phyloP scores from a whole-genome alignment of 163 green algal genomes.

The Botryococcus braunii region DNA sequence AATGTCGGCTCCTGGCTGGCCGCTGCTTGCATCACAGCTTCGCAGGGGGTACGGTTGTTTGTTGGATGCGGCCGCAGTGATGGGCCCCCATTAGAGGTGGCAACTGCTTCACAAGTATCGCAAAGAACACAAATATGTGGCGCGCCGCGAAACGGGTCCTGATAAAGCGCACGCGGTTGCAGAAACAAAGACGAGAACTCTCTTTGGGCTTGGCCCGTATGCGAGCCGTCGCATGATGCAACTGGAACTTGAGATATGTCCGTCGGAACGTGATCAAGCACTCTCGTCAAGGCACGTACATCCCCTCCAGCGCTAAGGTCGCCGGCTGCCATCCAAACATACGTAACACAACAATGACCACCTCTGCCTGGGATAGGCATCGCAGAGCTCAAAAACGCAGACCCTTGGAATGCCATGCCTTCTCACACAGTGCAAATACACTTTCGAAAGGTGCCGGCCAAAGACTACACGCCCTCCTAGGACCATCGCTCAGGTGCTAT shows the following conservation, averaged over 20 bases:
- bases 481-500: no score
- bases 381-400: no score
- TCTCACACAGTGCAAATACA: no score
- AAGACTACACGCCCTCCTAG: no score
- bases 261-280: constrained; percentile 9
- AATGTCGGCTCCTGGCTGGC: constrained; percentile 7
- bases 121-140: constrained; percentile 18
- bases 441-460: no score
- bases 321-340: no score
- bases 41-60: constrained; percentile 15
- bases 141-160: constrained; percentile 12
- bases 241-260: constrained; percentile 1
- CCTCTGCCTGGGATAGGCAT: no score
- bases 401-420: no score
- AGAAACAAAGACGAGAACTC: constrained; percentile 7
- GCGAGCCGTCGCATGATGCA: constrained; percentile 6
- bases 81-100: not conserved
- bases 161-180: constrained; percentile 6
- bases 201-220: not conserved
- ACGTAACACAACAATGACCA: no score
- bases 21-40: constrained; percentile 8
- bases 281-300: constrained; percentile 5
- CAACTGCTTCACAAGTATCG: constrained; percentile 5
- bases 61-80: not conserved
- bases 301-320: no score